A percentile compares a stretch with the other conserved stretches of the same genome.
These are phyloP conservation scores for Dinochytrium kinnereticum DNA, from an alignment of 371 early-diverging fungal species.

Conservation along the genomic window DNA sequence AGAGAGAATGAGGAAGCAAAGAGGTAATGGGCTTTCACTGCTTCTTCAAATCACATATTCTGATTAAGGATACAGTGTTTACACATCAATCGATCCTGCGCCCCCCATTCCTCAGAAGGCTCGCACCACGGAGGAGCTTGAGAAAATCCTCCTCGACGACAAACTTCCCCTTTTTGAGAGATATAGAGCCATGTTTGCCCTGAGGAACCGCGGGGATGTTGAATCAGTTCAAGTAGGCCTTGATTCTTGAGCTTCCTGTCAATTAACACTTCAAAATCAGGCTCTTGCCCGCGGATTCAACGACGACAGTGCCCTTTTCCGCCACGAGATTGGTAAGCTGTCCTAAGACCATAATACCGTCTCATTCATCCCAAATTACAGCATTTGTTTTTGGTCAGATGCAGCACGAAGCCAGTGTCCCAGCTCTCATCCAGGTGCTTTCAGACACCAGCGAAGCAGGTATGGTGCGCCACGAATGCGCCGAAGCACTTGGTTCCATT, in stretches of 20 bases:
- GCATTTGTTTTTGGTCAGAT: slow-evolving; percentile 99
- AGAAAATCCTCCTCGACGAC: slow-evolving; percentile 72
- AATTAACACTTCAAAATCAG: too few relatives aligned
- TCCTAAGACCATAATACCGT: background rate
- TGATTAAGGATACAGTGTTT: slow-evolving; percentile 36
- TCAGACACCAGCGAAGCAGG: slow-evolving; percentile 76
- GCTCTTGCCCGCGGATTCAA: slow-evolving; percentile 88
- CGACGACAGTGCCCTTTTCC: slow-evolving; percentile 88
- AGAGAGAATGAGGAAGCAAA: slow-evolving; percentile 51
- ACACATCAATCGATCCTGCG: slow-evolving; percentile 91
- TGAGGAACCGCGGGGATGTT: slow-evolving; percentile 88
- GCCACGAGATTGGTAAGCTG: slow-evolving; percentile 87
- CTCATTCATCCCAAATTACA: slow-evolving; percentile 23
- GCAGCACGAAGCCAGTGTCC: slow-evolving; percentile 90
- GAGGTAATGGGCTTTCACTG: too few relatives aligned
- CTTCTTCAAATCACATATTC: too few relatives aligned
- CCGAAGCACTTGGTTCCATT: slow-evolving; percentile 99
- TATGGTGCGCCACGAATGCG: slow-evolving; percentile 99
- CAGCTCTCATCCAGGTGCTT: slow-evolving; percentile 77
- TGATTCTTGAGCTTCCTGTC: too few relatives aligned
- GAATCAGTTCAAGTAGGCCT: slow-evolving; percentile 75
- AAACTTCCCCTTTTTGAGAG: slow-evolving; percentile 84
- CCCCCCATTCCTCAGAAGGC: slow-evolving; percentile 70
- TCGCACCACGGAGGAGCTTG: slow-evolving; percentile 62
- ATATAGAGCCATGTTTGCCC: slow-evolving; percentile 98